These are phyloP conservation scores for Diospyros lotus DNA, from an alignment of 148 eudicot genomes.

Conservation along the genomic window DNA sequence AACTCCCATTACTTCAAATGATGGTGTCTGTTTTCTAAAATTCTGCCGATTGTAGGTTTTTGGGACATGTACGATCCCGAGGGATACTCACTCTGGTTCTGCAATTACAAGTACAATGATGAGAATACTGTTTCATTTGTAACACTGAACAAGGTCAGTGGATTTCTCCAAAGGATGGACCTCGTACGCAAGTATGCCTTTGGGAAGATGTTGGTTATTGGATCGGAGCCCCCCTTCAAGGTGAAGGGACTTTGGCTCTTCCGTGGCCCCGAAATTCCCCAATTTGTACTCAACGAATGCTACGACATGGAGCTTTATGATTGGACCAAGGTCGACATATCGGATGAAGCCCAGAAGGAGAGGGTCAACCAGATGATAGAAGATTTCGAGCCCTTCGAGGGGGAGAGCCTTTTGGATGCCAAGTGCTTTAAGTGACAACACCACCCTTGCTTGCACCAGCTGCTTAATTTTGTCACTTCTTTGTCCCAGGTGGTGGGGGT, in stretches of 20 bases:
- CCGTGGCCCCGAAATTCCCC: conserved; percentile 40
- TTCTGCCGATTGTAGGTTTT: conserved; percentile 40
- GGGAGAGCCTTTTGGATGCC: conserved; percentile 34
- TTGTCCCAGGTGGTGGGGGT: too few relatives aligned
- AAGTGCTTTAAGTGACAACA: conserved; percentile 34
- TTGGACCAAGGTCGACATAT: conserved; percentile 39
- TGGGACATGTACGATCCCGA: conserved; percentile 88
- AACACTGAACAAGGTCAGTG: conserved; percentile 38
- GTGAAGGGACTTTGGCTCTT: conserved; percentile 45
- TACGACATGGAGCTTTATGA: conserved; percentile 43
- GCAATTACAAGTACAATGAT: conserved; percentile 51
- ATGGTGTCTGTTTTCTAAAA: neutral
- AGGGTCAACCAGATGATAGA: conserved; percentile 43
- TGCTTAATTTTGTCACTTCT: too few relatives aligned
- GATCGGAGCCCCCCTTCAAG: conserved; percentile 35
- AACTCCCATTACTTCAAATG: neutral
- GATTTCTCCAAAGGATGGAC: conserved; percentile 43
- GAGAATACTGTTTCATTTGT: conserved; percentile 47
- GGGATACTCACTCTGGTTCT: conserved; percentile 57
- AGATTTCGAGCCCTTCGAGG: conserved; percentile 41
- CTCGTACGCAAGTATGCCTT: conserved; percentile 44
- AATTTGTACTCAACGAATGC: conserved; percentile 36
- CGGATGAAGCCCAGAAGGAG: conserved; percentile 42
- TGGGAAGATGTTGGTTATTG: conserved; percentile 44
- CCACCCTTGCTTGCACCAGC: neutral